Percentiles rank a stretch among this genome's conserved stretches.
phyloP scores from a whole-genome alignment of 2,329 filamentous ascomycete genomes.

The Epicoccum sorghinum region DNA sequence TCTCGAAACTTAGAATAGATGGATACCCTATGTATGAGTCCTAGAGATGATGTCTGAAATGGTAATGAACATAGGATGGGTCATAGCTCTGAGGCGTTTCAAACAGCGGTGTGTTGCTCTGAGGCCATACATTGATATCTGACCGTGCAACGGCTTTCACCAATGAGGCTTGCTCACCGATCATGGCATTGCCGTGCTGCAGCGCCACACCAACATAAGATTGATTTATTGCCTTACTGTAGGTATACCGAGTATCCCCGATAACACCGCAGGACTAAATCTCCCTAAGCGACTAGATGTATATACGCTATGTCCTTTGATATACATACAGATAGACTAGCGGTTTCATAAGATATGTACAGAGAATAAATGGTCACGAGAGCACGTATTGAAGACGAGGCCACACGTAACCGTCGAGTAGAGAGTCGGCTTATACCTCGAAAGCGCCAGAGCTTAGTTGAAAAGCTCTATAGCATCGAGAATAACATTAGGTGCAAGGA shows the following conservation, averaged over 20 bases:
- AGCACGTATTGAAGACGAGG: neutral
- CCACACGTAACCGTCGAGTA: neutral
- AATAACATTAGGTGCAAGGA: constrained; percentile 62
- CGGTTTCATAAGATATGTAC: neutral
- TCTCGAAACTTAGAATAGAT: no score
- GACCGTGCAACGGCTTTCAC: neutral
- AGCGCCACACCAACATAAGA: neutral
- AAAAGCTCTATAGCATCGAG: constrained; percentile 46
- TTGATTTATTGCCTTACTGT: neutral
- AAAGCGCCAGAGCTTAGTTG: constrained; percentile 17
- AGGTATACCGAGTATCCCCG: neutral
- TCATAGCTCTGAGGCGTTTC: neutral
- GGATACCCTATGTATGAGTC: no score
- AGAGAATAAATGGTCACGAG: neutral
- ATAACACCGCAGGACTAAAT: no score
- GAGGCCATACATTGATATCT: neutral
- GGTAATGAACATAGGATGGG: neutral
- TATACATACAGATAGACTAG: neutral
- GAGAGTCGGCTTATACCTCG: neutral
- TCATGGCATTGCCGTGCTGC: neutral
- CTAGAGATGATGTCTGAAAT: neutral
- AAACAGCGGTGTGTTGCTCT: constrained; percentile 1
- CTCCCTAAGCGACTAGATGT: no score
- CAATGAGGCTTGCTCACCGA: constrained; percentile 5
- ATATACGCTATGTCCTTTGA: no score